These are phyloP conservation scores for Pezicula radicicola DNA, from an alignment of 2,329 filamentous ascomycete genomes.

Conservation along the genomic window DNA sequence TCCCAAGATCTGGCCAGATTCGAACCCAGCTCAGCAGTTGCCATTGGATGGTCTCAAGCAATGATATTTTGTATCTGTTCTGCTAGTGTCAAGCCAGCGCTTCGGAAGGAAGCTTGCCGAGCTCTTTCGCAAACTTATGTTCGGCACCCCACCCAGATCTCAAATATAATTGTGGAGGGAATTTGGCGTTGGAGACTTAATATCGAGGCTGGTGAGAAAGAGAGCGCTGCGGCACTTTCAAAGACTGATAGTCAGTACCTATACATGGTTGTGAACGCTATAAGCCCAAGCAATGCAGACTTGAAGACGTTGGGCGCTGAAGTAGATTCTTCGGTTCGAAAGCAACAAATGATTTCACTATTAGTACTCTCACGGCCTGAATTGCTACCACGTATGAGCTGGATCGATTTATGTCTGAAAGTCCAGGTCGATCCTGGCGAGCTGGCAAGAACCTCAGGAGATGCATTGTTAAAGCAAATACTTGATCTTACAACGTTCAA, in stretches of 20 bases:
- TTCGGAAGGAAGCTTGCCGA: constrained; percentile 61
- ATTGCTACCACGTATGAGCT: constrained; percentile 73
- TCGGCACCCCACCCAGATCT: constrained; percentile 53
- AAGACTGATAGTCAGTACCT: constrained; percentile 66
- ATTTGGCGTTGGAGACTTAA: constrained; percentile 78
- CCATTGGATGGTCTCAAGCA: constrained; percentile 76
- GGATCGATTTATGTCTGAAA: constrained; percentile 85
- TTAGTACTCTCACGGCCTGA: constrained; percentile 76
- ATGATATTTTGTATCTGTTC: constrained; percentile 77
- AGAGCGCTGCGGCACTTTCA: constrained; percentile 64
- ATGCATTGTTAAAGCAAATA: constrained; percentile 67
- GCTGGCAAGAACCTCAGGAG: constrained; percentile 63
- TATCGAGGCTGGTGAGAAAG: constrained; percentile 70
- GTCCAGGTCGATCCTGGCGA: constrained; percentile 80
- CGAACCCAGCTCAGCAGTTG: constrained; percentile 47
- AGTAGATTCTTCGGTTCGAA: constrained; percentile 48
- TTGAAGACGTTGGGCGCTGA: constrained; percentile 38
- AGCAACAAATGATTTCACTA: constrained; percentile 71
- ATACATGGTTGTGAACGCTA: constrained; percentile 55
- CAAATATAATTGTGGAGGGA: constrained; percentile 63
- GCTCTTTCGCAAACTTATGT: constrained; percentile 65
- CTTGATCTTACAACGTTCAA: constrained; percentile 42
- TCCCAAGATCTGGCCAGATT: constrained; percentile 46
- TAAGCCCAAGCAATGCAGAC: constrained; percentile 59
- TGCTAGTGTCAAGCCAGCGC: constrained; percentile 52